Evolutionary conservation across 352 stramenopile genomes (phyloP), one percentile per base, ranked within the genome.

Genomic region (Phytopythium helicoides): DNA sequence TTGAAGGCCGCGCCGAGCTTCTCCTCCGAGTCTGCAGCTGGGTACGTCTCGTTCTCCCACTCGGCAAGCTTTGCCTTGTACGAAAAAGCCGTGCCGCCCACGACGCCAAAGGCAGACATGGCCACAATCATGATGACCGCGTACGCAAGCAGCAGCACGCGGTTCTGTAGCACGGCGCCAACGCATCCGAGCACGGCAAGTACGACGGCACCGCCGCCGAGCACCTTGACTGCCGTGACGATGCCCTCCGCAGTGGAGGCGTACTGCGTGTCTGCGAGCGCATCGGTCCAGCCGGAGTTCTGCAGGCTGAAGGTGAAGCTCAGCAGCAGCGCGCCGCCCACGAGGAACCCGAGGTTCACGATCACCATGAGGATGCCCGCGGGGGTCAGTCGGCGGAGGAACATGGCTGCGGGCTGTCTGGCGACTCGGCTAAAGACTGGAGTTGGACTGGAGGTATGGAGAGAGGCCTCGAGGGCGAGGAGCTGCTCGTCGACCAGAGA

Each of bases 341-440:
- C 63, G 25, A 95, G 56, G 50, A 95, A 92, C 31, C 68, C 67
- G 22, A 87, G 58, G 63, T 94, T 95, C 51, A 93, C 68, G 18
- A 89, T 47, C 49, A 94, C 68, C 62, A 94, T 71, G 44, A 92
- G 58, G 41, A 68, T 65, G 15, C 67, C 74, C 25, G 81, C 76
- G 2, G 64, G 19, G 11, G 78, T 81, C 45, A 86, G 40, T 18
- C 50, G 54, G 56, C 66, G 58, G 46, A 60, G 74, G 14, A 33
- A 33, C 28, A 33, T 19, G 45, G n/a, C 25, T 31, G 26, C 31
- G 1, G 16, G 40, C 2, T 11, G 18, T 9, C 9, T 33, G 28
- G 28, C 5, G 5, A 10, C 28, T 33, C 28, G 9, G 28, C 28
- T 33, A 33, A 5, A 33, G 28, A n/a, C n/a, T n/a, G n/a, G n/a